Percentiles rank a stretch among this genome's conserved stretches.
Conservation (phyloP, 1,284 basidiomycete genomes). For the Sutorius eximius region DNA sequence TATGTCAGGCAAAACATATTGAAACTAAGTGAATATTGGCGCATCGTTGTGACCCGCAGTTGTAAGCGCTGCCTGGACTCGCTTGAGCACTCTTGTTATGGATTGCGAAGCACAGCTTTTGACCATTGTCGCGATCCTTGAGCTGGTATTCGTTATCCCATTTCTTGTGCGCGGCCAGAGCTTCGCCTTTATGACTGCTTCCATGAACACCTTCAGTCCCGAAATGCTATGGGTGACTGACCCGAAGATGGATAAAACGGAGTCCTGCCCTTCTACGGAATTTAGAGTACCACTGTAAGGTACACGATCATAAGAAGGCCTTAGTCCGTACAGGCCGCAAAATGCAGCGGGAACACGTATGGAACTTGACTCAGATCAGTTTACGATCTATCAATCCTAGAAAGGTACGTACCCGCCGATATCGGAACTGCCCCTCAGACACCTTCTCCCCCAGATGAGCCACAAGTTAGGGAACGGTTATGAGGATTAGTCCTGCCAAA, state of each 20-base stretch:
- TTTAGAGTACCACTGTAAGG: conserved; percentile 67
- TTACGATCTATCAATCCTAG: neutral
- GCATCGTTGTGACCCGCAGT: conserved; percentile 67
- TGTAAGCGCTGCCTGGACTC: conserved; percentile 56
- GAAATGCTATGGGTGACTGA: conserved; percentile 61
- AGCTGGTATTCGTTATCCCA: conserved; percentile 67
- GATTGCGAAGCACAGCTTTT: conserved; percentile 63
- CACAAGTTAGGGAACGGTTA: no score
- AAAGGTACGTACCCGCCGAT: neutral
- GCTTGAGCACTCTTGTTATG: conserved; percentile 60
- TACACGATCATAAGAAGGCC: conserved; percentile 69
- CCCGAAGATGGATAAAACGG: conserved; percentile 69
- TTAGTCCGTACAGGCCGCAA: conserved; percentile 67
- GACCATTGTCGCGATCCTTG: conserved; percentile 56
- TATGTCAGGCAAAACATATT: neutral
- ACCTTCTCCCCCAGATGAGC: no score
- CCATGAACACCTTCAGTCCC: conserved; percentile 64
- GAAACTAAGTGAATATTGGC: conserved; percentile 1
- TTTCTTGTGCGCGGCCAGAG: conserved; percentile 66
- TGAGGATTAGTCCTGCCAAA: no score
- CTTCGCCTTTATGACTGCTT: conserved; percentile 53
- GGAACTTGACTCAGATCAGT: conserved; percentile 41
- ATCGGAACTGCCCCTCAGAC: no score
- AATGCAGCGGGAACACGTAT: conserved; percentile 70
- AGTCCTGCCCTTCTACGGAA: conserved; percentile 69